These are phyloP conservation scores for Gymnopilus junonius DNA, from an alignment of 768 basidiomycete species.

Conservation along the genomic window DNA sequence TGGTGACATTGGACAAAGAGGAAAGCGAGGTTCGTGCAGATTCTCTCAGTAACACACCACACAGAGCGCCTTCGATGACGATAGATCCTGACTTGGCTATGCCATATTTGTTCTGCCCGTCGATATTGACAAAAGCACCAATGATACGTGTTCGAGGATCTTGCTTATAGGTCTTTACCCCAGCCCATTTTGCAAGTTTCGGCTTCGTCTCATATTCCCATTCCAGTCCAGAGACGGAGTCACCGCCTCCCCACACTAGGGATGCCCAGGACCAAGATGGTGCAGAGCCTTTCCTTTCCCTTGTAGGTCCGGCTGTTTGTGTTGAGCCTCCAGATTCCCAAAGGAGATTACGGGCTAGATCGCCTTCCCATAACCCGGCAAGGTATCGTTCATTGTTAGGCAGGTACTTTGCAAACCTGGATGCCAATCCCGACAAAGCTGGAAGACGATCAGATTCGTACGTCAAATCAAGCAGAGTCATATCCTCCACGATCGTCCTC, in stretches of 20 bases:
- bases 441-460: conserved; percentile 19
- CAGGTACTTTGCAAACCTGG: conserved; percentile 15
- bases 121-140: conserved; percentile 8
- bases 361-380: conserved; percentile 21
- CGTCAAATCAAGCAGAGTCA: conserved; percentile 15
- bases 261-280: conserved; percentile 22
- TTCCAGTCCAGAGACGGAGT: conserved; percentile 6
- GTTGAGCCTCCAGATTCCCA: conserved; percentile 17
- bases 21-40: not conserved
- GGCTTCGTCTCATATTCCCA: conserved; percentile 23
- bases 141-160: conserved; percentile 13
- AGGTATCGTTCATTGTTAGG: conserved; percentile 16
- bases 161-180: conserved; percentile 12
- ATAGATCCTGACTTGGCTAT: conserved; percentile 10
- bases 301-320: conserved; percentile 8
- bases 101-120: conserved; percentile 15
- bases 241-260: conserved; percentile 12
- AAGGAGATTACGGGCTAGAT: conserved; percentile 13
- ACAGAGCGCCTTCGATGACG: conserved; percentile 14
- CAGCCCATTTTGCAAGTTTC: conserved; percentile 17
- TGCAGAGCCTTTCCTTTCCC: not conserved
- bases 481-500: conserved; percentile 19
- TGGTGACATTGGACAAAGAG: conserved; percentile 1
- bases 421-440: conserved; percentile 17
- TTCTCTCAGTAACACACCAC: conserved; percentile 1